Percentiles rank a stretch among this genome's conserved stretches.
Conservation (phyloP, 768 basidiomycete species). For the Russula sp. region DNA sequence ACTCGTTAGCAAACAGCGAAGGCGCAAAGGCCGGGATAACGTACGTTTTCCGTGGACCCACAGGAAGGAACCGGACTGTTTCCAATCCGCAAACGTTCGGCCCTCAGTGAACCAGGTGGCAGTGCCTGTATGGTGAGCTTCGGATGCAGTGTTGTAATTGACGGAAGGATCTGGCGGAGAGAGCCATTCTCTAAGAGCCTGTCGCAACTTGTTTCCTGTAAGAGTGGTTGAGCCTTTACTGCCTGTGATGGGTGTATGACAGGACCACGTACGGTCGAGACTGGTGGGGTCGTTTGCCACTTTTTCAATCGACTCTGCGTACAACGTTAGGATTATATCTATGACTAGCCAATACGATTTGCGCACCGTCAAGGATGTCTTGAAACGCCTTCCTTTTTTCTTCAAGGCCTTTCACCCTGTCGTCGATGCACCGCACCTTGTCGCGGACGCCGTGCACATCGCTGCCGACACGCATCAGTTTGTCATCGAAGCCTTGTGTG, state of each 20-base stretch:
- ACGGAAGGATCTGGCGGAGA: background rate
- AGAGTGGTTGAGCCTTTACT: background rate
- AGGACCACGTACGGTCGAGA: background rate
- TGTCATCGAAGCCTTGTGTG: background rate
- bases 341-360: background rate
- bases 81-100: background rate
- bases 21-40: background rate
- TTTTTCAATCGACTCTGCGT: background rate
- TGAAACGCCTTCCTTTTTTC: background rate
- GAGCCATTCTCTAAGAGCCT: background rate
- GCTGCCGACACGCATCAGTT: background rate
- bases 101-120: background rate
- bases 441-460: background rate
- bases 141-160: background rate
- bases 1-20: background rate
- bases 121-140: background rate
- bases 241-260: background rate
- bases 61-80: background rate
- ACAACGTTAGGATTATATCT: background rate
- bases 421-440: background rate
- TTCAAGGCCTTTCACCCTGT: background rate
- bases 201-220: background rate
- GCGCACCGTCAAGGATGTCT: background rate
- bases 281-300: background rate
- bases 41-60: slow-evolving; percentile 3